Conservation (phyloP, 2,329 filamentous ascomycete genomes). For the Sclerotinia nivalis region DNA sequence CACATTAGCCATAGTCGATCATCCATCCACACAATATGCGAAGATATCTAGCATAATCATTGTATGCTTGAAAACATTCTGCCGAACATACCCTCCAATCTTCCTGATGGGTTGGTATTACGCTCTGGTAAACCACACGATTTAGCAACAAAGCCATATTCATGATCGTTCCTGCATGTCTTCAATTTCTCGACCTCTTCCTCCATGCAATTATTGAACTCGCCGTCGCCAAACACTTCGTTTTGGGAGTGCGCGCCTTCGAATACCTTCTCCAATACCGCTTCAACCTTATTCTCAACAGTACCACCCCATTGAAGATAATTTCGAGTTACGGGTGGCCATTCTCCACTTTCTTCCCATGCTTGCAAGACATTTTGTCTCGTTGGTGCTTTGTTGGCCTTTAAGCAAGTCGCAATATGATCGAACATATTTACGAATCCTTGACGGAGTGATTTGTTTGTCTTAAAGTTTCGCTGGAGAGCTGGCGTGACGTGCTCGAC, state of each 20-base stretch:
- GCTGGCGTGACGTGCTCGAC: background rate
- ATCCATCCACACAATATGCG: background rate
- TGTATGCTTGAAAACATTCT: background rate
- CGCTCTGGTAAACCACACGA: slow-evolving; percentile 31
- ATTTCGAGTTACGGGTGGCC: slow-evolving; percentile 38
- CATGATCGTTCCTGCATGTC: slow-evolving; percentile 43
- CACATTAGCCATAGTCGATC: background rate
- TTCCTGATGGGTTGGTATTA: background rate
- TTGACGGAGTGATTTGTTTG: slow-evolving; percentile 9
- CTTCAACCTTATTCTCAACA: slow-evolving; percentile 30
- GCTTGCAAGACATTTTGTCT: slow-evolving; percentile 22
- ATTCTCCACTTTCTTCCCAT: slow-evolving; percentile 25
- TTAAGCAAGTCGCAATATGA: slow-evolving; percentile 37
- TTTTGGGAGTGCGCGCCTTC: slow-evolving; percentile 37
- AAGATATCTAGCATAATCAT: background rate
- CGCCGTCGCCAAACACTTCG: slow-evolving; percentile 38
- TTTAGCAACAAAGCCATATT: slow-evolving; percentile 42
- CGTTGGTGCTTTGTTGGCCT: slow-evolving; percentile 22
- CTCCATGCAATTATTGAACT: slow-evolving; percentile 29
- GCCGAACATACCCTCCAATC: background rate
- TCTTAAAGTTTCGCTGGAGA: background rate
- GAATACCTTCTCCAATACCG: slow-evolving; percentile 38
- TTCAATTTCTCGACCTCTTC: slow-evolving; percentile 34
- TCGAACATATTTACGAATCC: slow-evolving; percentile 41
- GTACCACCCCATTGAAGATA: slow-evolving; percentile 41